These are phyloP conservation scores for Rhynchosporium graminicola DNA, from an alignment of 2,329 filamentous ascomycete genomes.

Conservation along the genomic window DNA sequence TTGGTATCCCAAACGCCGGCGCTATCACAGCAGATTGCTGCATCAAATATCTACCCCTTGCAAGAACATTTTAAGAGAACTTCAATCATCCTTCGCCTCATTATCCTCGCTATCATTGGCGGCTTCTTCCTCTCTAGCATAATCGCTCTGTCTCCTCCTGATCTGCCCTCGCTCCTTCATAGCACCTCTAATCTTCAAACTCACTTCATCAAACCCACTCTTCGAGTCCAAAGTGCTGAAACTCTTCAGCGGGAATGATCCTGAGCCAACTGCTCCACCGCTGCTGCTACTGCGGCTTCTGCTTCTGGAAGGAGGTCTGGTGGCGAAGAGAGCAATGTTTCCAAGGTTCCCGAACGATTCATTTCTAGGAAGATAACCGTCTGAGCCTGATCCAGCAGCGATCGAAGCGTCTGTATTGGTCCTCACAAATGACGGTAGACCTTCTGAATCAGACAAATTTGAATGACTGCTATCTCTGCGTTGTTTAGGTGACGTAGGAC, in stretches of 20 bases:
- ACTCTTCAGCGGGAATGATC: constrained; percentile 65
- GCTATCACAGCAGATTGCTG: constrained; percentile 18
- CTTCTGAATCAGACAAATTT: constrained; percentile 37
- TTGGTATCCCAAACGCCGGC: constrained; percentile 23
- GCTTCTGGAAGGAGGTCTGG: constrained; percentile 78
- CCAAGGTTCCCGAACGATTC: constrained; percentile 93
- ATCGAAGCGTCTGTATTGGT: constrained; percentile 33
- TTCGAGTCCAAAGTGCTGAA: constrained; percentile 70
- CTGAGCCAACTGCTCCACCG: constrained; percentile 60
- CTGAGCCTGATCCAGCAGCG: constrained; percentile 37
- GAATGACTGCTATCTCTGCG: constrained; percentile 54
- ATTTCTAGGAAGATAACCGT: constrained; percentile 66
- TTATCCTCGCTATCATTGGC: constrained; percentile 41
- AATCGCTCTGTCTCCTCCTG: constrained; percentile 45
- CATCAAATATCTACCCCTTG: not conserved
- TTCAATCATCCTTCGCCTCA: constrained; percentile 34
- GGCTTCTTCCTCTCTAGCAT: constrained; percentile 46
- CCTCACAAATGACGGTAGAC: constrained; percentile 38
- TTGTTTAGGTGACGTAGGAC: constrained; percentile 34
- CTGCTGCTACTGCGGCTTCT: constrained; percentile 69
- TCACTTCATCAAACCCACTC: constrained; percentile 79
- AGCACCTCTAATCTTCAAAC: constrained; percentile 77
- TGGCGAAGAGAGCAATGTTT: constrained; percentile 86
- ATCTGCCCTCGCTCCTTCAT: constrained; percentile 77
- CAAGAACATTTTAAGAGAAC: not conserved